Evolutionary conservation across 192 early-diverging fungal species (phyloP), one percentile per base, ranked within the genome.

Genomic region (Neocallimastix lanati): DNA sequence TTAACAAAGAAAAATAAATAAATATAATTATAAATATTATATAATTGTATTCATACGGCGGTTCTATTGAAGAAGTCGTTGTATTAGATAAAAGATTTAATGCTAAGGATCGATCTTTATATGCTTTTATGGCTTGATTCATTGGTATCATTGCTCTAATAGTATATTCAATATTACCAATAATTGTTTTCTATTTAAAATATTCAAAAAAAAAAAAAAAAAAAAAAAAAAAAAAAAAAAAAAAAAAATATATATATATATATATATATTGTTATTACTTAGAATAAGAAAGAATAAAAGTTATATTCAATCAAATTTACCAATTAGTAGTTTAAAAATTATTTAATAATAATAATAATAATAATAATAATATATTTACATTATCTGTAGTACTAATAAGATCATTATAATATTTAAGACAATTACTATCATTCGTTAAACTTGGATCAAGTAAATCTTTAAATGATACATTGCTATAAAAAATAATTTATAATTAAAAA

Each of bases 161-260:
- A 6, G 85, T 83, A 81, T 88, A 90, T 76, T 90, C 85, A 13
- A 90, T 25, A 76, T 85, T 84, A 9, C 88, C 88, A n/a, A 90
- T 76, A 27, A 89, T 50, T 15, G 85, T 85, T 40, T 80, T 82
- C 78, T 82, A 77, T 2, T n/a, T n/a, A n/a, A n/a, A n/a, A n/a
- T n/a, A n/a, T n/a, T n/a, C n/a, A n/a, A n/a, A n/a, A n/a, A n/a
- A n/a, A n/a, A n/a, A n/a, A n/a, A n/a, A n/a, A n/a, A n/a, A n/a
- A n/a, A n/a, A n/a, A n/a, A n/a, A n/a, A n/a, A n/a, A n/a, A n/a
- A n/a, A n/a, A n/a, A n/a, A n/a, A n/a, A n/a, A n/a, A n/a, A n/a
- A n/a, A n/a, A n/a, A n/a, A n/a, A n/a, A n/a, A n/a, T n/a, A n/a
- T n/a, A n/a, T n/a, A n/a, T n/a, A n/a, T n/a, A n/a, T n/a, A n/a